These are phyloP conservation scores for Starmerella bacillaris DNA, from an alignment of 805 yeast genomes.

Conservation along the genomic window DNA sequence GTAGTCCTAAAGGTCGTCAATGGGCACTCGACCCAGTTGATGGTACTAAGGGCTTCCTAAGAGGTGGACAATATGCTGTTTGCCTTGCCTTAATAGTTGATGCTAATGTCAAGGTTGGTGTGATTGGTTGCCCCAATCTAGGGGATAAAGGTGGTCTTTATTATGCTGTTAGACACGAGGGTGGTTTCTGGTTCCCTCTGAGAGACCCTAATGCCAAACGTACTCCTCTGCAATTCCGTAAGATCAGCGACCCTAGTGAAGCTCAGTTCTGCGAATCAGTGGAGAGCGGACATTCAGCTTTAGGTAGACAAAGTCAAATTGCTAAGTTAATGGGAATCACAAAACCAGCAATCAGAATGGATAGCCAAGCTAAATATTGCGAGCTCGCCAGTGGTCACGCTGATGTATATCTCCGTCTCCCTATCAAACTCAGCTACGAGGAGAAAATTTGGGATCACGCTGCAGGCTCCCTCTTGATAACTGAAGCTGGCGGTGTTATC, in stretches of 20 bases:
- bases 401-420: conserved; percentile 77
- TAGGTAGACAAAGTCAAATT: conserved; percentile 62
- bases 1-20: conserved; percentile 63
- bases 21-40: conserved; percentile 99
- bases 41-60: conserved; percentile 88
- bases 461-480: conserved; percentile 72
- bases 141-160: conserved; percentile 54
- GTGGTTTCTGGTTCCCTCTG: conserved; percentile 38
- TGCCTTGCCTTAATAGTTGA: conserved; percentile 79
- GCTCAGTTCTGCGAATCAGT: conserved; percentile 80
- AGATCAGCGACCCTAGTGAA: conserved; percentile 29
- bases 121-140: conserved; percentile 90
- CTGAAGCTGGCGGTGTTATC: conserved; percentile 83
- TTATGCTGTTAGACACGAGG: conserved; percentile 49
- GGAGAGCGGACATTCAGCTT: conserved; percentile 87
- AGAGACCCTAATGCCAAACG: conserved; percentile 16
- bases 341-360: conserved; percentile 50
- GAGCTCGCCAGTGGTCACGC: conserved; percentile 80
- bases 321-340: conserved; percentile 47
- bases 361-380: conserved; percentile 93
- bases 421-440: conserved; percentile 53
- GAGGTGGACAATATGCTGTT: conserved; percentile 95
- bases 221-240: conserved; percentile 33
- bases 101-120: conserved; percentile 74
- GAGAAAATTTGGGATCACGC: conserved; percentile 99